phyloP scores from a whole-genome alignment of 1,284 basidiomycete genomes.

The Sphagnurus paluster region DNA sequence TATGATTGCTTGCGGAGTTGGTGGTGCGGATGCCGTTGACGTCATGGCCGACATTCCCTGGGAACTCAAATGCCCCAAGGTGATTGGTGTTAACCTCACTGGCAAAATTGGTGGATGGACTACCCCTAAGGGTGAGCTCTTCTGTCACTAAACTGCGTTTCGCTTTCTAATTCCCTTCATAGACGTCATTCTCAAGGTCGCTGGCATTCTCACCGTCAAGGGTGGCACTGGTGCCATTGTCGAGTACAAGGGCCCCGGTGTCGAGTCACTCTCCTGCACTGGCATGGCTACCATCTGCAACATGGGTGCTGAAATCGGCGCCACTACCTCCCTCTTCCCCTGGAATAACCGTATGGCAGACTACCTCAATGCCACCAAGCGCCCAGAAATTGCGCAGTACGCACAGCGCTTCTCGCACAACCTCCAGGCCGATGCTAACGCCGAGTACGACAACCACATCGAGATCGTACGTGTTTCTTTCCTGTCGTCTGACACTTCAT shows the following conservation, averaged over 20 bases:
- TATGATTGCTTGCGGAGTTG: conserved; percentile 99
- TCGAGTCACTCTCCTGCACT: conserved; percentile 95
- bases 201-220: conserved; percentile 97
- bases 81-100: conserved; percentile 96
- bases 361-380: conserved; percentile 94
- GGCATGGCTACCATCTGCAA: conserved; percentile 99
- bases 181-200: conserved; percentile 98
- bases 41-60: conserved; percentile 98
- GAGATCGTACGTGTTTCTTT: conserved; percentile 71
- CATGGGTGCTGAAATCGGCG: conserved; percentile 99
- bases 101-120: conserved; percentile 98
- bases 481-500: background rate
- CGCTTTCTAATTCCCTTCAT: conserved; percentile 1
- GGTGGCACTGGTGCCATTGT: conserved; percentile 97
- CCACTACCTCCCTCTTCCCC: conserved; percentile 98
- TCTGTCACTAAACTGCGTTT: background rate
- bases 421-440: conserved; percentile 85
- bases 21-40: conserved; percentile 98
- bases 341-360: conserved; percentile 94
- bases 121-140: conserved; percentile 82
- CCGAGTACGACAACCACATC: conserved; percentile 94
- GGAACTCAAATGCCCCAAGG: conserved; percentile 99
- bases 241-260: conserved; percentile 92
- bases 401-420: conserved; percentile 92
- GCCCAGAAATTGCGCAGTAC: conserved; percentile 86